Evolutionary conservation across 2,329 filamentous ascomycete genomes (phyloP).

Genomic region (Cladosporium sp.): DNA sequence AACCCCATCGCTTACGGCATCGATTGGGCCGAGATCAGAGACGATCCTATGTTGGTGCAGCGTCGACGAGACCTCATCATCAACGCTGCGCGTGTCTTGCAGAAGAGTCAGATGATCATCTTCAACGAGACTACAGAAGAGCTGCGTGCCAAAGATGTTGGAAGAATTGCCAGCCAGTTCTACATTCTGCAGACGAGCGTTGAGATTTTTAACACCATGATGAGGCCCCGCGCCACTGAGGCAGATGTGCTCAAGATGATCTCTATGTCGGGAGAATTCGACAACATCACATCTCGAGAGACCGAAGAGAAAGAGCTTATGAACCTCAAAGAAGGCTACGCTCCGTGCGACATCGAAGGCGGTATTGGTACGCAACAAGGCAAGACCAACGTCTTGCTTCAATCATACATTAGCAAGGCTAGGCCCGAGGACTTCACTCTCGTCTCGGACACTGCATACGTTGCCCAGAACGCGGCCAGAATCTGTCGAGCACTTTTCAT

Average conservation of each 20-base stretch:
- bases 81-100: constrained; percentile 79
- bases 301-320: constrained; percentile 85
- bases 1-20: constrained; percentile 93
- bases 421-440: constrained; percentile 91
- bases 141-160: constrained; percentile 88
- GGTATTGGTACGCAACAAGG: constrained; percentile 65
- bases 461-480: constrained; percentile 90
- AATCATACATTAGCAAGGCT: constrained; percentile 86
- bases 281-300: constrained; percentile 91
- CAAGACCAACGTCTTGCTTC: constrained; percentile 93
- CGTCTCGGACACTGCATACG: constrained; percentile 86
- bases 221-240: constrained; percentile 80
- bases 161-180: constrained; percentile 96
- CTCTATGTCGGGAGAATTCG: constrained; percentile 94
- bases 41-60: constrained; percentile 85
- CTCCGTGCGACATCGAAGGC: constrained; percentile 75
- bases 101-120: constrained; percentile 97
- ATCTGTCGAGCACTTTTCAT: constrained; percentile 96
- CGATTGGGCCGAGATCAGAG: constrained; percentile 83
- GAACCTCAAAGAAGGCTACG: constrained; percentile 63
- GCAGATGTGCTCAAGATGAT: constrained; percentile 95
- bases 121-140: constrained; percentile 97
- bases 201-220: constrained; percentile 94
- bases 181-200: constrained; percentile 93
- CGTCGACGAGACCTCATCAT: constrained; percentile 81